Evolutionary conservation across 2,329 filamentous ascomycete species (phyloP), one percentile per base, ranked within the genome.

Genomic region (Metarhizium robertsii): DNA sequence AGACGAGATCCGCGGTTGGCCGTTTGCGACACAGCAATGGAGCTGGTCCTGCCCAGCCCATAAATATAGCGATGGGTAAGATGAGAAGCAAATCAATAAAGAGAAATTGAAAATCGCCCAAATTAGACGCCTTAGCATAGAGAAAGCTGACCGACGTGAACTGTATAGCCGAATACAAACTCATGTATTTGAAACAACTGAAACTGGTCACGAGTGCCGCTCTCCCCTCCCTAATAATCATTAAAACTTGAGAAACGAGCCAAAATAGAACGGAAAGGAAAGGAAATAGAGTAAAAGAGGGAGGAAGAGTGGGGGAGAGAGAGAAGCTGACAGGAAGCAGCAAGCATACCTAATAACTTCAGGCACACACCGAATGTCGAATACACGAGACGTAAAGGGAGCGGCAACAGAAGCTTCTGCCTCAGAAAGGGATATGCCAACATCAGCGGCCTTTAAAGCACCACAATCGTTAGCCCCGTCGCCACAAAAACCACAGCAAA

Each of bases 111-210:
- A 99, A 97, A 69, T 99, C 94, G 52, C 94, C 95, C 6, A 99
- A 77, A 67, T 99, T 99, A 8, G 90, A 95, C 11, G 88, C 95
- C 7, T 86, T 91, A 6, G 91, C 89, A 70, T 99, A 99, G 16
- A 99, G 79, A 68, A 99, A 96, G 78, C 88, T 95, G 66, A 99
- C 95, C 1, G 90, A 90, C 7, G 90, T 95, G 75, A 99, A 99
- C 70, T 99, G 94, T 61, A 99, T 99, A n/a, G 94, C 92, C 2
- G 92, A 97, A 75, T 99, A 99, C 61, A 99, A 74, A 64, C 89
- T 95, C 95, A 99, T 99, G 73, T 95, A 99, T 75, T 97, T 99
- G 80, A 99, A 99, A 75, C 94, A 99, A 74, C 90, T 95, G 75
- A 99, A 99, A 71, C 91, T 96, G 13, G 94, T 99, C n/a, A 97